These are phyloP conservation scores for Aspergillus fumigatus DNA, from an alignment of 2,329 filamentous ascomycete species.

Conservation along the genomic window DNA sequence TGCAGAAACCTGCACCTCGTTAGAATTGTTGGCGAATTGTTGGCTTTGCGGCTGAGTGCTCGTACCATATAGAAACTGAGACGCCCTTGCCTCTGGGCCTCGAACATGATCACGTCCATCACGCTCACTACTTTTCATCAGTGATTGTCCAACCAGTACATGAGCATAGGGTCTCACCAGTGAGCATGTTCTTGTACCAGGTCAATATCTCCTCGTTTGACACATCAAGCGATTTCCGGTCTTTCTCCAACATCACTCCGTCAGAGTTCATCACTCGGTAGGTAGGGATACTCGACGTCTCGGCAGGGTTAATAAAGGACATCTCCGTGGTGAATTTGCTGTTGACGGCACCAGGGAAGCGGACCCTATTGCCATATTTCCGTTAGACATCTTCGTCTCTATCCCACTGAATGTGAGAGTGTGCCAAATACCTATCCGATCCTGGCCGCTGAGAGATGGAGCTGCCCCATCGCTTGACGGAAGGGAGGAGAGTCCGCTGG, in stretches of 20 bases:
- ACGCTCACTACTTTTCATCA: constrained; percentile 56
- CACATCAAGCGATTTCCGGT: constrained; percentile 62
- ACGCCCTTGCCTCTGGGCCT: constrained; percentile 91
- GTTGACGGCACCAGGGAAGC: constrained; percentile 91
- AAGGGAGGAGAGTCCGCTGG: constrained; percentile 7
- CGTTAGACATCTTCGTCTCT: constrained; percentile 8
- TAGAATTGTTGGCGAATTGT: not conserved
- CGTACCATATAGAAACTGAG: constrained; percentile 92
- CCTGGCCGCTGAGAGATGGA: constrained; percentile 56
- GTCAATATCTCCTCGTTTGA: constrained; percentile 56
- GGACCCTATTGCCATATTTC: constrained; percentile 40
- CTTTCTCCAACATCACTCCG: constrained; percentile 72
- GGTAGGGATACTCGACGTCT: constrained; percentile 74
- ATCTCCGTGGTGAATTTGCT: constrained; percentile 83
- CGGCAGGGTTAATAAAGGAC: constrained; percentile 69
- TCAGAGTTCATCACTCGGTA: constrained; percentile 90
- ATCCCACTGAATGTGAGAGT: not conserved
- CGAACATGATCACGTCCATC: constrained; percentile 98
- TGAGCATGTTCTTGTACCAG: constrained; percentile 63
- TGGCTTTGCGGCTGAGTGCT: not conserved
- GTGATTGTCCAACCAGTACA: not conserved
- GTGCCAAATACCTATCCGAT: constrained; percentile 52
- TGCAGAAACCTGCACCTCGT: constrained; percentile 57
- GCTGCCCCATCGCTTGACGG: constrained; percentile 43
- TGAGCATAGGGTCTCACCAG: constrained; percentile 33